Evolutionary conservation across 768 basidiomycete genomes (phyloP), one percentile per base, ranked within the genome.

Genomic region (Suillus weaverae): DNA sequence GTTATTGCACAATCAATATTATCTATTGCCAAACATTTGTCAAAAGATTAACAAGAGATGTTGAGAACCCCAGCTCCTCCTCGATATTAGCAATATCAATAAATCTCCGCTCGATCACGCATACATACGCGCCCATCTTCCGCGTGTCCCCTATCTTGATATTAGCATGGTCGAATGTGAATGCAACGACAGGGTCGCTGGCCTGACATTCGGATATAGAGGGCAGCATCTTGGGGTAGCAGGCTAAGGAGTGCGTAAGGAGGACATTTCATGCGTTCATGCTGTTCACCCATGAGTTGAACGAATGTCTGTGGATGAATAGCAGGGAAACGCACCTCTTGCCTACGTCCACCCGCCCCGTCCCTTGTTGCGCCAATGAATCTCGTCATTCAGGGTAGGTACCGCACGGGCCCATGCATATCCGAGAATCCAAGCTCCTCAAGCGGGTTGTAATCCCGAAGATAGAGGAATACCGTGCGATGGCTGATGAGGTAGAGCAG

Each of bases 171-270:
- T 98, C 97, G 71, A 97, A 91, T 4, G 94, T 94, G 32, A 94
- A 79, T 1, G 87, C 90, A 8, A 97, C 72, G 8, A 82, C 75
- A 0, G 87, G 86, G 46, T 80, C 78, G 50, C 64, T 72, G 44
- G 62, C 62, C 62, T 53, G 62, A 44, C 32, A 65, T 64, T 66
- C 61, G 57, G 55, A 72, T 16, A 78, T 72, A 13, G 81, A 76
- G 6, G 83, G 78, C 4, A 94, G 94, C 73, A 96, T 81, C 69
- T 92, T 94, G 20, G 96, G 94, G 76, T 97, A 96, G 35, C 95
- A 88, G 46, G 92, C 92, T 10, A 95, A 97, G 78, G 98, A 98
- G 74, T 98, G 96, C 0, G 95, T 99, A 26, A 99, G 84, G 22
- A 98, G 85, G 48, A 94, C 83, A 67, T 94, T 88, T 61, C 87